Percentiles rank a stretch among this genome's conserved stretches.
Evolutionary conservation across 78 protist species (phyloP).

Genomic region (Dictyostelium brefeldianum): DNA sequence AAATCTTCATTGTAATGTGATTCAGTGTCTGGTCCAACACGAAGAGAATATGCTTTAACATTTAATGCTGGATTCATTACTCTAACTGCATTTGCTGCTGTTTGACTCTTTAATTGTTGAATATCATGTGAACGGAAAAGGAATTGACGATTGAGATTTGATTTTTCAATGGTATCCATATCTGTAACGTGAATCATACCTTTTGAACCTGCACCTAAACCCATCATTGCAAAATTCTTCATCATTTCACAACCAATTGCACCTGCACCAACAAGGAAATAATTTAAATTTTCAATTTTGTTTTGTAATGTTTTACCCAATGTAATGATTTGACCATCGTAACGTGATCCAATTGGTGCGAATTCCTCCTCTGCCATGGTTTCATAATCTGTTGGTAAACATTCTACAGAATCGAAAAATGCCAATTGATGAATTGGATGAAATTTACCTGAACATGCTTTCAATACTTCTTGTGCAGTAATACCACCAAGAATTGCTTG

Average conservation of each 20-base stretch:
- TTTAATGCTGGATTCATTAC: slow-evolving; percentile 95
- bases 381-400: slow-evolving; percentile 80
- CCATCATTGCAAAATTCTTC: slow-evolving; percentile 96
- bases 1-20: slow-evolving; percentile 93
- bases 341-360: slow-evolving; percentile 86
- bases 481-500: slow-evolving; percentile 92
- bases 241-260: slow-evolving; percentile 99
- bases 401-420: slow-evolving; percentile 92
- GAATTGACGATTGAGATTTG: slow-evolving; percentile 98
- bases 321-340: slow-evolving; percentile 95
- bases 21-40: slow-evolving; percentile 97
- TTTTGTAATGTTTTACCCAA: slow-evolving; percentile 89
- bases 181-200: slow-evolving; percentile 95
- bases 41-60: slow-evolving; percentile 78
- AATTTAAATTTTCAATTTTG: slow-evolving; percentile 50
- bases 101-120: slow-evolving; percentile 91
- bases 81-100: slow-evolving; percentile 95
- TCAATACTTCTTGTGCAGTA: slow-evolving; percentile 97
- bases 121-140: slow-evolving; percentile 95
- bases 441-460: slow-evolving; percentile 98
- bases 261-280: slow-evolving; percentile 99
- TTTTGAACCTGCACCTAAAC: slow-evolving; percentile 87
- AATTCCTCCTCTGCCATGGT: slow-evolving; percentile 38
- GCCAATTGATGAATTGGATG: slow-evolving; percentile 94
- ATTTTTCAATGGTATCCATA: slow-evolving; percentile 97